Evolutionary conservation across 2,329 filamentous ascomycete species (phyloP), one percentile per base, ranked within the genome.

Genomic region (Diplodia seriata): DNA sequence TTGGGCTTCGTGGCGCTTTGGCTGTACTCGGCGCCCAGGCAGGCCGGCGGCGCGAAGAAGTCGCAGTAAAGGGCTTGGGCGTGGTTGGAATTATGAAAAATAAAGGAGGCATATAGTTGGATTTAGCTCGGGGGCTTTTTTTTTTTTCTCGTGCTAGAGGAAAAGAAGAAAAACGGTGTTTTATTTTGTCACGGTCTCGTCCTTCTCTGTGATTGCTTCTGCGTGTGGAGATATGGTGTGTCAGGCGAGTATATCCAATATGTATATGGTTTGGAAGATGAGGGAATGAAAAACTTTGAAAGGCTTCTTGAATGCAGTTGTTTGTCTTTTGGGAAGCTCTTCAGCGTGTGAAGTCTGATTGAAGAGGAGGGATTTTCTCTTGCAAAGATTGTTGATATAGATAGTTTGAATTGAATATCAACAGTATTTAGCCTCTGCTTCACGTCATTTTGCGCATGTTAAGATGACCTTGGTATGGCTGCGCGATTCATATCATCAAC

Each of bases 1-100:
- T 72, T 98, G 70, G 87, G 84, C 0, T 98, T 99, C 81, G 91
- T 93, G 64, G 87, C 89, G 15, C 75, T 98, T 43, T 99, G 95
- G 95, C 84, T 99, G 79, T 99, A 88, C 78, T 89, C 87, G 74
- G 88, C 85, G 71, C 89, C 81, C 64, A 83, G 83, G 74, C 83
- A 83, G 76, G 81, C 79, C 71, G 69, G 47, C 26, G 75, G 70
- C 68, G 71, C 73, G 49, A 85, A 85, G 81, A 85, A 85, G 78
- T 82, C 47, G 23, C 66, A 62, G 55, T 67, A n/a, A 67, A 4
- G 26, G 29, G 29, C 36, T 14, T 12, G 4, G 11, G 9, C 15
- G 20, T 11, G 20, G 6, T n/a, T 12, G 4, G 9, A 6, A 4
- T 26, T 26, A 26, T 26, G 43, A 20, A 47, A 47, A 47, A 47